Evolutionary conservation across 495 filamentous ascomycete genomes (phyloP), one percentile per base, ranked within the genome.

Genomic region (Tirmania nivea): DNA sequence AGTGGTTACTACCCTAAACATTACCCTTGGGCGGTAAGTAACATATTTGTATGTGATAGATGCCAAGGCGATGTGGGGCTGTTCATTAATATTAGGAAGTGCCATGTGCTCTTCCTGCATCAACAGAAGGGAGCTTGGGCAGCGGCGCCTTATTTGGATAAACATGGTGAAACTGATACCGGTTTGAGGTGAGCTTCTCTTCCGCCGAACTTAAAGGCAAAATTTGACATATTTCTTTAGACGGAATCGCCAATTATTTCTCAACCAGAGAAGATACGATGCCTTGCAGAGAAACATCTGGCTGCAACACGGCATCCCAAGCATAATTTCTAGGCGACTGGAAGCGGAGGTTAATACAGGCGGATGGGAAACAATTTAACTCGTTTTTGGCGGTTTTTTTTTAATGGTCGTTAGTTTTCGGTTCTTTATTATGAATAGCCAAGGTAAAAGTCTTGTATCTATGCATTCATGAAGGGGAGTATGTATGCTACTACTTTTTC

Each of bases 21-120:
- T n/a, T n/a, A 52, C 20, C 8, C 10, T 14, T 20, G 35, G 53
- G 19, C 20, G 6, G 54, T 55, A 49, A 56, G 57, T 59, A 19
- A 19, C 14, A 51, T 62, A 25, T 7, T 19, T 11, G 12, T 45
- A 34, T 25, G 16, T 48, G 5, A 34, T 55, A 94, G 86, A 59
- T 96, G 90, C 67, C 86, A 89, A 58, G 79, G 79, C 55, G 82
- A 85, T 60, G 78, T 90, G 25, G 90, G 92, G 17, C 66, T 95
- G 25, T 96, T 88, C 69, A 82, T 99, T 68, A 94, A 93, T 66
- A 90, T 99, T 61, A 79, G 87, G 52, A 94, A 94, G 70, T 94
- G 92, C 69, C 81, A 75, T 48, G 78, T 94, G 35, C 75, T 93
- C 52, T 94, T 89, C 67, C 68, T 92, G 51, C 81, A 93, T 68